Conservation (phyloP, 2,329 filamentous ascomycete species). For the Diaporthe humulicola region DNA sequence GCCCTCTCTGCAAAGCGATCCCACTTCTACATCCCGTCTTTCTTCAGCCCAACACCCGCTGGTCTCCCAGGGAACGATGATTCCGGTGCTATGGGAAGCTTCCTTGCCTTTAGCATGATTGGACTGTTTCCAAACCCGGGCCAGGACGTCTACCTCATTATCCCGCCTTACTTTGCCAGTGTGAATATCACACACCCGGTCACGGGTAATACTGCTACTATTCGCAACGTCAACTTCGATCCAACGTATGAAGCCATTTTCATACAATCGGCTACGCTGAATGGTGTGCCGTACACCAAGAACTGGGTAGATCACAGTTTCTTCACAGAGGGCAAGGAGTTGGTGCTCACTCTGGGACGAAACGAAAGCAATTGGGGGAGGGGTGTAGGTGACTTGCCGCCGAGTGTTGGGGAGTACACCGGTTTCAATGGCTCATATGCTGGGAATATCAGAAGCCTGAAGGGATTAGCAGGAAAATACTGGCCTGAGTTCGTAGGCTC, state of each 20-base stretch:
- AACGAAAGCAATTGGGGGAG: conserved; percentile 77
- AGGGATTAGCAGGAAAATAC: conserved; percentile 7
- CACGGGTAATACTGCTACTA: conserved; percentile 71
- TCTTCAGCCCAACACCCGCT: conserved; percentile 69
- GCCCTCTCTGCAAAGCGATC: conserved; percentile 65
- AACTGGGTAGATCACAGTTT: conserved; percentile 80
- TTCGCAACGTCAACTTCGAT: conserved; percentile 74
- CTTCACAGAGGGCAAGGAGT: conserved; percentile 73
- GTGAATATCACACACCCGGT: conserved; percentile 69
- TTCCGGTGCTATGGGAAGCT: conserved; percentile 77
- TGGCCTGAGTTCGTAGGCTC: conserved; percentile 4
- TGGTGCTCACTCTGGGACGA: conserved; percentile 72
- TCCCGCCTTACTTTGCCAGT: conserved; percentile 74
- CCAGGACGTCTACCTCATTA: conserved; percentile 80
- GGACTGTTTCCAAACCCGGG: conserved; percentile 78
- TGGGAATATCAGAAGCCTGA: conserved; percentile 12
- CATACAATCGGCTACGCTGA: conserved; percentile 74
- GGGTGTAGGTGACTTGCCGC: conserved; percentile 69
- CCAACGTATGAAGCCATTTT: conserved; percentile 69
- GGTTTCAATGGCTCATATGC: conserved; percentile 46
- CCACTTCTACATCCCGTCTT: conserved; percentile 75
- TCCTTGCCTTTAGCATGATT: conserved; percentile 76
- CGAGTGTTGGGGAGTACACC: conserved; percentile 62
- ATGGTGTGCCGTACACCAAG: conserved; percentile 71
- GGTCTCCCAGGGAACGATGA: conserved; percentile 81